A percentile compares a stretch with the other conserved stretches of the same genome.
Conservation (phyloP, 2,329 filamentous ascomycete species). For the Monascus ruber region DNA sequence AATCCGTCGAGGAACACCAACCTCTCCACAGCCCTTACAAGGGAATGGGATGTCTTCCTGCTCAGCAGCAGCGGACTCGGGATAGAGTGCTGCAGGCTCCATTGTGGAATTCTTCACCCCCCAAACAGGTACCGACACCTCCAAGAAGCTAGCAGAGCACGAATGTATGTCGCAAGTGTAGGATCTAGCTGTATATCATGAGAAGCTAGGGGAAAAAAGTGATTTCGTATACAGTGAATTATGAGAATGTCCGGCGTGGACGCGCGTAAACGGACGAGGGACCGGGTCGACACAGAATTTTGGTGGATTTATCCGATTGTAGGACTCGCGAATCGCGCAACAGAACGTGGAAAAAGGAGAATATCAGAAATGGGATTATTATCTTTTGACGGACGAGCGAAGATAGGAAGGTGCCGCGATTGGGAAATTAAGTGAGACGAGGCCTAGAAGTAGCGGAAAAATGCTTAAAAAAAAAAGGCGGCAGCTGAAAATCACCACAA, state of each 20-base stretch:
- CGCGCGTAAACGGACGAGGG: too few species aligned
- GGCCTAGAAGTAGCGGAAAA: not conserved
- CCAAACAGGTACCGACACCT: not conserved
- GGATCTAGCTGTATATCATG: not conserved
- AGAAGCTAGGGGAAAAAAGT: not conserved
- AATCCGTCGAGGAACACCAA: slow-evolving; percentile 28
- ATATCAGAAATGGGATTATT: not conserved
- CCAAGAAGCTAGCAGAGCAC: not conserved
- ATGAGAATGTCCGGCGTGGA: not conserved
- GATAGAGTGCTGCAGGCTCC: slow-evolving; percentile 45
- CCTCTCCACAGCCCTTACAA: slow-evolving; percentile 89
- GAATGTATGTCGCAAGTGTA: not conserved
- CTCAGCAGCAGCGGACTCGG: slow-evolving; percentile 58
- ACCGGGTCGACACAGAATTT: too few species aligned
- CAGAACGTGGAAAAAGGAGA: not conserved
- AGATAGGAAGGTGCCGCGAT: not conserved
- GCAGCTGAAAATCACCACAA: not conserved
- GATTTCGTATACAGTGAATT: not conserved
- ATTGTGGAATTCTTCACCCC: slow-evolving; percentile 18
- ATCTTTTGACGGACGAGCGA: not conserved
- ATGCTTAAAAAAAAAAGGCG: not conserved
- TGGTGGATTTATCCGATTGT: too few species aligned
- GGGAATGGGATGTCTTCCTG: slow-evolving; percentile 69
- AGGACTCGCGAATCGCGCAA: too few species aligned
- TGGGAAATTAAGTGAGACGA: not conserved